phyloP scores from a whole-genome alignment of 2,329 filamentous ascomycete genomes.

The Clonostachys byssicola region DNA sequence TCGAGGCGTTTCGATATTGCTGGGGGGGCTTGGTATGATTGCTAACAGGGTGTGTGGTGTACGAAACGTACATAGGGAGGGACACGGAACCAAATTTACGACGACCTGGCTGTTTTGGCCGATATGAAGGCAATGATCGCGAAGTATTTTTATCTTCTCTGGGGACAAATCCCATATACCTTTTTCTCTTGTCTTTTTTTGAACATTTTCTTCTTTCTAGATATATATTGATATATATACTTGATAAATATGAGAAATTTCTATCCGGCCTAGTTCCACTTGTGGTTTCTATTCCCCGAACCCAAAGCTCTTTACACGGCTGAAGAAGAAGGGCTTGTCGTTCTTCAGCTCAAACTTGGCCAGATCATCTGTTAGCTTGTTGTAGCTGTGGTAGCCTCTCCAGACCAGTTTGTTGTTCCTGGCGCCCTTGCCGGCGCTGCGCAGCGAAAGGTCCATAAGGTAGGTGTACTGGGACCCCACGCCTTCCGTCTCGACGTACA shows the following conservation, averaged over 20 bases:
- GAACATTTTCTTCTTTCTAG: background rate
- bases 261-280: background rate
- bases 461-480: conserved; percentile 76
- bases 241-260: background rate
- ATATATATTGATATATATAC: background rate
- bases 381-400: conserved; percentile 90
- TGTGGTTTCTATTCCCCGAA: conserved; percentile 27
- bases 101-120: no score
- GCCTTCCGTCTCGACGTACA: conserved; percentile 85
- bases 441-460: conserved; percentile 72
- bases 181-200: background rate
- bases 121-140: no score
- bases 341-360: conserved; percentile 68
- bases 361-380: conserved; percentile 86
- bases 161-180: background rate
- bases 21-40: no score
- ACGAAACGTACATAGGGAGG: no score
- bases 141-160: background rate
- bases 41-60: no score
- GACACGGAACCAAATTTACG: no score
- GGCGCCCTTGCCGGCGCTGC: conserved; percentile 56
- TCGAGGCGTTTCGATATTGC: no score
- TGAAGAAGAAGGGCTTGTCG: conserved; percentile 64
- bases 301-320: conserved; percentile 60
- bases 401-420: conserved; percentile 85